phyloP scores from a whole-genome alignment of 345 rosid genomes.

The Eucalyptus grandis region DNA sequence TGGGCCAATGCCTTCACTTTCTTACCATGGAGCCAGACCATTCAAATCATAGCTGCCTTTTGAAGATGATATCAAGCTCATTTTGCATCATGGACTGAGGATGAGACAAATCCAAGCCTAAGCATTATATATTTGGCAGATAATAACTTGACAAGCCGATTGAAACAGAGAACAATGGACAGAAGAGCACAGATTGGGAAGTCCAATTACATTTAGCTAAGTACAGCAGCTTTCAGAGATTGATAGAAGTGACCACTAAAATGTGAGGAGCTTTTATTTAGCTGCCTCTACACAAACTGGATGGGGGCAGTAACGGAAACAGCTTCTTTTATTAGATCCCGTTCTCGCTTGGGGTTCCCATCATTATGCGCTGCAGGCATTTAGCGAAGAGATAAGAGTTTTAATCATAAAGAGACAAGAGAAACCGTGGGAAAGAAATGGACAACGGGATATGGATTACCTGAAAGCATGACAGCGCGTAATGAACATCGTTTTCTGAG shows the following conservation, averaged over 20 bases:
- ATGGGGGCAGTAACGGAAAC: not conserved
- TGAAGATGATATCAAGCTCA: not conserved
- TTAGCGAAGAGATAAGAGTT: not conserved
- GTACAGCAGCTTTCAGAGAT: not conserved
- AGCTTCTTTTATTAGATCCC: constrained; percentile 6
- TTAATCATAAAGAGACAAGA: not conserved
- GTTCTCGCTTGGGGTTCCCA: constrained; percentile 15
- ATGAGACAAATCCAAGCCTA: not conserved
- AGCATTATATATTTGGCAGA: not conserved
- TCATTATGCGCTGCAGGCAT: constrained; percentile 27
- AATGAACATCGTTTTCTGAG: constrained; percentile 62
- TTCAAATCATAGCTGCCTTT: not conserved
- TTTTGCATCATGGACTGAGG: not conserved
- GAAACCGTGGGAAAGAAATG: not conserved
- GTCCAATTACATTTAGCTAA: not conserved
- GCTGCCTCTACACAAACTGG: not conserved
- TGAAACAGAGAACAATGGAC: not conserved
- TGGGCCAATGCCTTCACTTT: not conserved
- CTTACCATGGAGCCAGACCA: not conserved
- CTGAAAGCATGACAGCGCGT: constrained; percentile 55
- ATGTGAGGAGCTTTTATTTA: not conserved
- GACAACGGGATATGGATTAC: constrained; percentile 6
- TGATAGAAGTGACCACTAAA: not conserved
- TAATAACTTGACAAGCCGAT: too few species aligned
- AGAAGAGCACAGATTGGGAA: not conserved